A percentile compares a stretch with the other conserved stretches of the same genome.
Evolutionary conservation across 1,284 basidiomycete species (phyloP).

Genomic region (Ganoderma resinaceum): DNA sequence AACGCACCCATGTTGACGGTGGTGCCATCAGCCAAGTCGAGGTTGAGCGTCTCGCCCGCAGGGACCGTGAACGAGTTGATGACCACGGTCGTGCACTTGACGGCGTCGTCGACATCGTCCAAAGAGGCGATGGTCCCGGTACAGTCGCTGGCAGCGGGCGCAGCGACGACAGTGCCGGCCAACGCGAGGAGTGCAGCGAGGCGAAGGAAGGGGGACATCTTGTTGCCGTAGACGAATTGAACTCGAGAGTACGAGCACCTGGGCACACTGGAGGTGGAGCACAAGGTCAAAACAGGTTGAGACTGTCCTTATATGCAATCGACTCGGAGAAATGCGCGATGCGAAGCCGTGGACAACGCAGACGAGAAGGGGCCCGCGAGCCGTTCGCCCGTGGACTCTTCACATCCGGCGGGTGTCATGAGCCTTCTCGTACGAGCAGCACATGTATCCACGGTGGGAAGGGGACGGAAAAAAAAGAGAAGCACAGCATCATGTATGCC

Average conservation of each 20-base stretch:
- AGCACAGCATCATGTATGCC: not conserved
- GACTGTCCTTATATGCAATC: constrained; percentile 1
- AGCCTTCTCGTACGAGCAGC: constrained; percentile 7
- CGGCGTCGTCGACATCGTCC: constrained; percentile 40
- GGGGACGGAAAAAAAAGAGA: not conserved
- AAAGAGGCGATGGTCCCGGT: constrained; percentile 44
- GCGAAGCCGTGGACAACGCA: not conserved
- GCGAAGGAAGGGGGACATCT: constrained; percentile 25
- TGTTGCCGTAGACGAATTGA: not conserved
- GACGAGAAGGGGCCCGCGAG: not conserved
- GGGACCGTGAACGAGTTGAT: constrained; percentile 41
- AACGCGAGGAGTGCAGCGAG: constrained; percentile 24
- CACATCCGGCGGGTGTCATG: not conserved
- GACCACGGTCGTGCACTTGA: constrained; percentile 44
- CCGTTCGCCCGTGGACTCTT: not conserved
- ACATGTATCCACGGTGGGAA: constrained; percentile 15
- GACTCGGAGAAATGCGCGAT: constrained; percentile 4
- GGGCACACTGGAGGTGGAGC: not conserved
- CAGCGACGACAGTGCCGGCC: constrained; percentile 16
- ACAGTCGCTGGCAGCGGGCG: constrained; percentile 32
- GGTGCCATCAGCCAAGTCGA: constrained; percentile 23
- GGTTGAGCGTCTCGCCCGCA: constrained; percentile 32
- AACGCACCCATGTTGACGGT: constrained; percentile 33
- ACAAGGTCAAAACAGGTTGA: not conserved
- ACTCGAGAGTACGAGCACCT: not conserved